Evolutionary conservation across 2,329 filamentous ascomycete genomes (phyloP), one percentile per base, ranked within the genome.

Genomic region (Penicillium freii): DNA sequence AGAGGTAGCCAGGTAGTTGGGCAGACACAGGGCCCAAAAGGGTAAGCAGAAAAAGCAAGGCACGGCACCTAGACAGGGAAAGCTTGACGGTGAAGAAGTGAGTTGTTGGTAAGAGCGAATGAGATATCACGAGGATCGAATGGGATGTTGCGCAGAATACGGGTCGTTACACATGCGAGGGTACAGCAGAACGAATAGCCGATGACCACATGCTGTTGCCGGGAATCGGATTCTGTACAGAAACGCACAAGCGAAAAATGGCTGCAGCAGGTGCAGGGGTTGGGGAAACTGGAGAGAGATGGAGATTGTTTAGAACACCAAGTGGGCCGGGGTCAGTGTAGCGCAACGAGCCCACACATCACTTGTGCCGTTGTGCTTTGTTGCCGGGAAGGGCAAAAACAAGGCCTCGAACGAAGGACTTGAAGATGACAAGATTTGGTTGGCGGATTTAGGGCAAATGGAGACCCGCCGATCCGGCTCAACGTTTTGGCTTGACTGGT

Each of bases 141-240:
- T 51, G 55, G 51, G 57, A 62, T 63, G 68, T 71, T 60, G 63
- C 61, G 69, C 67, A 70, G 60, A 68, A 65, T 59, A 70, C 59
- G 54, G 54, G 40, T 62, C 57, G 68, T 73, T 74, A 75, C 71
- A 71, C 71, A 61, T 63, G 61, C 58, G 62, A 69, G 46, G 58
- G 50, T 66, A 57, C 61, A 62, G 62, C 54, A 60, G 61, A 63
- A 64, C 69, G 66, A 73, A 72, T 71, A 66, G 62, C 65, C 65
- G 66, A 67, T 62, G 59, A 66, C 67, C 71, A 73, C 71, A 73
- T 73, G 70, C 70, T 72, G 69, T 38, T 44, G 47, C 49, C 43
- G 31, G 42, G 46, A 57, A 51, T 47, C 25, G 44, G 52, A 43
- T 42, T 31, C 36, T 46, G 51, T 42, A 52, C 49, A 42, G 42